A percentile compares a stretch with the other conserved stretches of the same genome.
These are phyloP conservation scores for Smallanthus sonchifolius DNA, from an alignment of 129 eudicot genomes.

Conservation along the genomic window DNA sequence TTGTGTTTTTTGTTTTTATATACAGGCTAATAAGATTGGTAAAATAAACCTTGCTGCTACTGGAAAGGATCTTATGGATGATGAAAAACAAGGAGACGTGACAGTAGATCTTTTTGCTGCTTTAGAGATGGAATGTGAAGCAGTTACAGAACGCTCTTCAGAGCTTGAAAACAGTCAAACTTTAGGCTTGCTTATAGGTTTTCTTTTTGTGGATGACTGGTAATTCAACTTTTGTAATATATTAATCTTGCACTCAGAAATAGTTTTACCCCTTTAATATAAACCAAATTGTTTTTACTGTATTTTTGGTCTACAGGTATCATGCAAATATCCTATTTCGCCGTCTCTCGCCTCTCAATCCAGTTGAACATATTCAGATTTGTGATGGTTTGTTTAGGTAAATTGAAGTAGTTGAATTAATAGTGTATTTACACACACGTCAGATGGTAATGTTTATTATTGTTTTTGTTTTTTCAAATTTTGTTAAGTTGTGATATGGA, in stretches of 20 bases:
- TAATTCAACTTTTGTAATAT: slow-evolving; percentile 30
- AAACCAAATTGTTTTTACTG: neutral
- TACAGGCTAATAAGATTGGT: slow-evolving; percentile 93
- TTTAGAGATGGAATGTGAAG: slow-evolving; percentile 69
- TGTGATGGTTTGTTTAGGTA: slow-evolving; percentile 85
- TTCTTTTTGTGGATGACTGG: slow-evolving; percentile 94
- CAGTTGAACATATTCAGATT: slow-evolving; percentile 71
- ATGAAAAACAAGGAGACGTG: slow-evolving; percentile 95
- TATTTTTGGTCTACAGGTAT: slow-evolving; percentile 51
- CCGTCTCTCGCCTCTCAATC: slow-evolving; percentile 79
- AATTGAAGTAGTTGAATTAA: slow-evolving; percentile 12
- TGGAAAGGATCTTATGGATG: slow-evolving; percentile 99
- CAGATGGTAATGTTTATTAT: neutral
- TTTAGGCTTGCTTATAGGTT: slow-evolving; percentile 86
- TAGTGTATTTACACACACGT: neutral
- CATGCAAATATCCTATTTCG: slow-evolving; percentile 79
- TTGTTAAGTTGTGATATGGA: neutral
- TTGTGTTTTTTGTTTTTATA: neutral
- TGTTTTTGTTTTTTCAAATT: neutral
- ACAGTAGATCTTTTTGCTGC: slow-evolving; percentile 93
- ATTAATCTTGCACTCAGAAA: neutral
- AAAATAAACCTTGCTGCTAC: slow-evolving; percentile 98
- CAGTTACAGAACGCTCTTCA: slow-evolving; percentile 71
- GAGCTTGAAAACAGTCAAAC: slow-evolving; percentile 91
- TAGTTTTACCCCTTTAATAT: neutral